Percentiles rank a stretch among this genome's conserved stretches.
phyloP scores from a whole-genome alignment of 2,329 filamentous ascomycete genomes.

The Trichophyton schoenleinii region DNA sequence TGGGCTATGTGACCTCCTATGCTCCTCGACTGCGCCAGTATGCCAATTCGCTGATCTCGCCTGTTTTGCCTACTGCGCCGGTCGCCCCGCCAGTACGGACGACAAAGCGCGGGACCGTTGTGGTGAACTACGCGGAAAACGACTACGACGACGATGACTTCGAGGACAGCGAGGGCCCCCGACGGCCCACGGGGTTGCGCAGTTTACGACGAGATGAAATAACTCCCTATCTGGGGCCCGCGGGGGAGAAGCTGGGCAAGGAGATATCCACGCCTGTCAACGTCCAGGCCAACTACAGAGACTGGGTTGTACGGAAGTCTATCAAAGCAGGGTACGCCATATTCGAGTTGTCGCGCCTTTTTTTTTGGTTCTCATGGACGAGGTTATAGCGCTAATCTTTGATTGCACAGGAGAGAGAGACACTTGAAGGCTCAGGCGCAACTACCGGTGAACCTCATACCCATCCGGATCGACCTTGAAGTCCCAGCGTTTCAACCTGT shows the following conservation, averaged over 20 bases:
- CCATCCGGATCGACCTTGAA: conserved; percentile 92
- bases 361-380: not conserved
- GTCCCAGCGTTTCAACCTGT: conserved; percentile 54
- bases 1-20: conserved; percentile 84
- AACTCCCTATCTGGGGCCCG: conserved; percentile 49
- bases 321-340: conserved; percentile 32
- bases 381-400: not conserved
- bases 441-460: conserved; percentile 79
- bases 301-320: conserved; percentile 76
- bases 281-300: conserved; percentile 80
- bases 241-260: conserved; percentile 68
- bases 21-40: conserved; percentile 81
- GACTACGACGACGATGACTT: conserved; percentile 67
- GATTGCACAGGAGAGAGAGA: conserved; percentile 39
- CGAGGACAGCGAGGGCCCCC: conserved; percentile 53
- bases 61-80: conserved; percentile 60
- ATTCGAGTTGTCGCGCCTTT: not conserved
- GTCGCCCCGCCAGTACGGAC: conserved; percentile 59
- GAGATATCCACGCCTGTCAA: conserved; percentile 67
- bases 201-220: conserved; percentile 68
- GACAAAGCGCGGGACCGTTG: conserved; percentile 93
- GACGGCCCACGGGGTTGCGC: conserved; percentile 64
- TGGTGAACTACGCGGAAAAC: conserved; percentile 96
- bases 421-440: conserved; percentile 55
- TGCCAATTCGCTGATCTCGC: conserved; percentile 81